These are phyloP conservation scores for Komagataella phaffii DNA, from an alignment of 805 yeast genomes.

Conservation along the genomic window DNA sequence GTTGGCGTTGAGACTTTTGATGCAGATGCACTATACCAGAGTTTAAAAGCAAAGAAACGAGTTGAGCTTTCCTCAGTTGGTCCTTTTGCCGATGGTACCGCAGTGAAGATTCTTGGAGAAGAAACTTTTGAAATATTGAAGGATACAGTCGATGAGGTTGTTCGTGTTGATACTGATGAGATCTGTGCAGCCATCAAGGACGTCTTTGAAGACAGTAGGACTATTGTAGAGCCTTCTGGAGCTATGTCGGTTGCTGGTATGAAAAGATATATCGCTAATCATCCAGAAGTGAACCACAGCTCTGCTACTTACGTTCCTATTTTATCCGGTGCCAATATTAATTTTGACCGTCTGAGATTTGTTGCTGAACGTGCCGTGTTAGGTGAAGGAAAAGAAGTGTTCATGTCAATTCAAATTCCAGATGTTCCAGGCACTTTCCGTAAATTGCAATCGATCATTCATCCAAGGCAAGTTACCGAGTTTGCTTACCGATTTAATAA, in stretches of 20 bases:
- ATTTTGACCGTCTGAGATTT: slow-evolving; percentile 89
- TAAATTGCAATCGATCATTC: slow-evolving; percentile 59
- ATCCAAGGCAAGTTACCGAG: slow-evolving; percentile 88
- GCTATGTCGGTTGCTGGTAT: slow-evolving; percentile 94
- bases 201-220: slow-evolving; percentile 88
- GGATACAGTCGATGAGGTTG: slow-evolving; percentile 79
- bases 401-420: slow-evolving; percentile 81
- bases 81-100: slow-evolving; percentile 97
- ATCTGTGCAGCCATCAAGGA: slow-evolving; percentile 94
- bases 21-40: slow-evolving; percentile 82
- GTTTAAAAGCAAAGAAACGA: slow-evolving; percentile 42
- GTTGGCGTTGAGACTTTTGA: slow-evolving; percentile 95
- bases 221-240: slow-evolving; percentile 93
- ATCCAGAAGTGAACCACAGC: slow-evolving; percentile 62
- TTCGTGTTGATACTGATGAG: slow-evolving; percentile 81
- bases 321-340: slow-evolving; percentile 95
- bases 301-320: slow-evolving; percentile 68
- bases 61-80: slow-evolving; percentile 65
- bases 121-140: slow-evolving; percentile 79
- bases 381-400: slow-evolving; percentile 97
- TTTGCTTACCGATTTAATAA: slow-evolving; percentile 73
- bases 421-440: slow-evolving; percentile 87
- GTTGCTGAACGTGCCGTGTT: slow-evolving; percentile 94
- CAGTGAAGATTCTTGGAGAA: slow-evolving; percentile 79
- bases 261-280: slow-evolving; percentile 60